Evolutionary conservation across 352 stramenopile genomes (phyloP), one percentile per base, ranked within the genome.

Genomic region (Globisporangium cederbergense): DNA sequence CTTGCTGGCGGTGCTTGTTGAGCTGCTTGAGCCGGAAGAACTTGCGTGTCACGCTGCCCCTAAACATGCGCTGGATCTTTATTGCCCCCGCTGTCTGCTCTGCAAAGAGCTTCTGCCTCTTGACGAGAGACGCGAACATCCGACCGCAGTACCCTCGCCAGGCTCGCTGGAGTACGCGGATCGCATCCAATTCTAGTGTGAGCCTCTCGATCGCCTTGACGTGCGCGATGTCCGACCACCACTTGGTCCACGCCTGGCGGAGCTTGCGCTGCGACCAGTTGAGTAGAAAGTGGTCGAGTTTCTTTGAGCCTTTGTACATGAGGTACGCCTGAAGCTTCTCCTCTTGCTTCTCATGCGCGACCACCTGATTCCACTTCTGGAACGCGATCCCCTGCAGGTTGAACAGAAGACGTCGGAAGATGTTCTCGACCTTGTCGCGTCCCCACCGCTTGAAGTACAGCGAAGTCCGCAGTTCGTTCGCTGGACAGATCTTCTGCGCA

Each of bases 401-500:
- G 58, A 78, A 90, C 3, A 93, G 62, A 40, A 95, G 65, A 0
- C 80, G 71, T 1, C 81, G 79, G 64, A 91, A 91, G 18, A 93
- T 89, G 58, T 72, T 77, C 52, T 93, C 81, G 14, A 92, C 77
- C 60, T 93, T 95, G 40, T 90, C 81, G 25, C 77, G 71, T 0
- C 86, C 86, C 86, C 86, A 95, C 2, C 83, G 81, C 69, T 92
- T 90, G 46, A 93, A 89, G 72, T 88, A 91, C 7, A 90, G 73
- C 57, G 79, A 88, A 0, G 79, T 88, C 11, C 81, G 78, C 9
- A 89, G 68, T 47, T 88, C 77, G 8, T 76, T 88, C 0, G 74
- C 67, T 0, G 81, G 83, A 18, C 81, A 92, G 22, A 94, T 89
- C 49, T 78, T 79, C 40, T 94, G 85, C 2, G 78, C 85, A 50